phyloP scores from a whole-genome alignment of 257 asterid species.

The Lithospermum erythrorhizon region DNA sequence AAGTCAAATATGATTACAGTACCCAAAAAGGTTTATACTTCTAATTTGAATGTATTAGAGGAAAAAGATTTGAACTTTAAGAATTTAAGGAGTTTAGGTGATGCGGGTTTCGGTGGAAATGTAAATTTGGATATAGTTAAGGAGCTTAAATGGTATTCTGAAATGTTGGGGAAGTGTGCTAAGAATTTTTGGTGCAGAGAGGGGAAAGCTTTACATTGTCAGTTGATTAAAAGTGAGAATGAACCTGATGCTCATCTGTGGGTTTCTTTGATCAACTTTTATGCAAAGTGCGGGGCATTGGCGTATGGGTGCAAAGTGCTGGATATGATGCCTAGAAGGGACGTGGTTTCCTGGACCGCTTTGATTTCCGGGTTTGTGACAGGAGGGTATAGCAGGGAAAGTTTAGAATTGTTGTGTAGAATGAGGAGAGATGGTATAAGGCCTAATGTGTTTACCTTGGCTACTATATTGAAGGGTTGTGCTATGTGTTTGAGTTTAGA shows the following conservation, averaged over 20 bases:
- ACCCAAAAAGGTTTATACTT: no score
- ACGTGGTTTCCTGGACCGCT: slow-evolving; percentile 74
- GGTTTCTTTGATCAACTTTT: slow-evolving; percentile 67
- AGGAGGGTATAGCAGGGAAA: slow-evolving; percentile 42
- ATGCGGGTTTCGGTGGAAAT: no score
- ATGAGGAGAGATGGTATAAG: slow-evolving; percentile 55
- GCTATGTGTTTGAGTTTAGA: slow-evolving; percentile 48
- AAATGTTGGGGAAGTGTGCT: slow-evolving; percentile 41
- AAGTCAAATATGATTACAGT: no score
- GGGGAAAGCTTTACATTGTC: slow-evolving; percentile 60
- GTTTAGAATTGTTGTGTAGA: slow-evolving; percentile 43
- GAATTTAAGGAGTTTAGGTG: no score
- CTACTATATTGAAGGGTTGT: slow-evolving; percentile 63
- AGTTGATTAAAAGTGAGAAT: slow-evolving; percentile 32
- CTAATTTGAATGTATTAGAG: no score
- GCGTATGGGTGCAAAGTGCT: slow-evolving; percentile 27
- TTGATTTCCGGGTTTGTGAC: slow-evolving; percentile 76
- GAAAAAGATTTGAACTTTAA: no score
- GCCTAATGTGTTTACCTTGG: slow-evolving; percentile 72
- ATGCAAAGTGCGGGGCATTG: slow-evolving; percentile 57
- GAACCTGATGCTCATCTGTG: slow-evolving; percentile 57
- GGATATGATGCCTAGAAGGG: slow-evolving; percentile 43
- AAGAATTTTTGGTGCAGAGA: slow-evolving; percentile 26
- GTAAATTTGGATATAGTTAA: neutral
- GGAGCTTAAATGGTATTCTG: slow-evolving; percentile 46